Base-by-base conservation (phyloP, 108 stramenopile genomes). In the Nannochloropsis gaditana region DNA sequence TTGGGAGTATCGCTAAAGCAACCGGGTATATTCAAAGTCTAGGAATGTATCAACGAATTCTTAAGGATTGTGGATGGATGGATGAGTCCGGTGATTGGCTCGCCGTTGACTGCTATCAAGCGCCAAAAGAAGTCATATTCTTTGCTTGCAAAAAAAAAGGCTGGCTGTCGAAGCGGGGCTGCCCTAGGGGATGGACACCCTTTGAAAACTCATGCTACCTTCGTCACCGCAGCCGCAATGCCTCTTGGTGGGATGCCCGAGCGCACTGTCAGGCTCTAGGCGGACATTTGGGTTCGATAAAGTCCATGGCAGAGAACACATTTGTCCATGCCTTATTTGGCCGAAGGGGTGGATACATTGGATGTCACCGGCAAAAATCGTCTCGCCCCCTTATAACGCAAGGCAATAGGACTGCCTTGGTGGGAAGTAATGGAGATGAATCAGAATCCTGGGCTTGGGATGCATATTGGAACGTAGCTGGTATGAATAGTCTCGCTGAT, bases 61-160 rank as follows among this genome's bases (percentile, higher is more conserved):
- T 73, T n/a, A 73, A 73, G n/a, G 59, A 73, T 73, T 73, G 59
- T n/a, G 59, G 5, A n/a, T 73, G 59, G 59, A 73, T 73, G 59
- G 59, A 73, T 73, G 59, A n/a, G 2, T n/a, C 59, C 19, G 59
- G 59, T 3, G n/a, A 73, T 6, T 73, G 59, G 59, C 15, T n/a
- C 19, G 59, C 59, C n/a, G 59, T 73, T 73, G 59, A 73, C n/a
- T 73, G 59, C n/a, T 73, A n/a, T 73, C 59, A 73, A n/a, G 59
- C n/a, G 59, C 59, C 59, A n/a, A 15, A 73, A 6, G n/a, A 73
- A n/a, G 59, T n/a, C n/a, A 73, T n/a, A 73, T 73, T n/a, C 2
- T 73, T 73, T 73, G 8, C n/a, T n/a, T 73, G 59, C n/a, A 15
- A 73, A n/a, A 73, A 73, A n/a, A 73, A 73, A n/a, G 59, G 59